Evolutionary conservation across 371 early-diverging fungal genomes (phyloP).

Genomic region (Apophysomyces sp.): DNA sequence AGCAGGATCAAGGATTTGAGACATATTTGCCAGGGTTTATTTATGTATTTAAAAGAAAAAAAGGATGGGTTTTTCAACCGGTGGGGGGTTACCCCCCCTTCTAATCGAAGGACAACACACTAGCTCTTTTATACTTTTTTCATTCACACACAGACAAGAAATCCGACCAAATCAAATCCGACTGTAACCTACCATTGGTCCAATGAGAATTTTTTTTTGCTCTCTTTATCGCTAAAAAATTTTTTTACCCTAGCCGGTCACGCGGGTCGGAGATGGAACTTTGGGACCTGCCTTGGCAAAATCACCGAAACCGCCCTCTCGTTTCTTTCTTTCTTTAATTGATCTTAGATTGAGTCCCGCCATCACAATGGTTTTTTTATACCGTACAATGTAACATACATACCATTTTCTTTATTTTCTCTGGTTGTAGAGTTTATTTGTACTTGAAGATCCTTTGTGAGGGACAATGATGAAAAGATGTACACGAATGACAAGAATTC

Average conservation of each 20-base stretch:
- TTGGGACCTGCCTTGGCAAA: background rate
- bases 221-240: background rate
- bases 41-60: conserved; percentile 6
- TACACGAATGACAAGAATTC: background rate
- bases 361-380: too few species aligned
- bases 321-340: background rate
- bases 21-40: conserved; percentile 6
- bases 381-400: background rate
- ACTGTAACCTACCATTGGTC: background rate
- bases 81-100: conserved; percentile 30
- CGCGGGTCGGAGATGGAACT: background rate
- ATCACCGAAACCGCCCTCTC: background rate
- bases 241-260: background rate
- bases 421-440: background rate
- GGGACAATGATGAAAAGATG: conserved; percentile 4
- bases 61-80: conserved; percentile 12
- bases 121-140: conserved; percentile 19
- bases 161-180: background rate
- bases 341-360: conserved; percentile 7
- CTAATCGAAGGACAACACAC: conserved; percentile 7
- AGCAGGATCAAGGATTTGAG: conserved; percentile 36
- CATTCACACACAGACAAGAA: background rate
- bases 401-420: too few species aligned
- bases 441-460: background rate
- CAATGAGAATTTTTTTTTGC: background rate